Percentiles rank a stretch among this genome's conserved stretches.
These are phyloP conservation scores for Diaporthe nobilis DNA, from an alignment of 2,329 filamentous ascomycete genomes.

Conservation along the genomic window DNA sequence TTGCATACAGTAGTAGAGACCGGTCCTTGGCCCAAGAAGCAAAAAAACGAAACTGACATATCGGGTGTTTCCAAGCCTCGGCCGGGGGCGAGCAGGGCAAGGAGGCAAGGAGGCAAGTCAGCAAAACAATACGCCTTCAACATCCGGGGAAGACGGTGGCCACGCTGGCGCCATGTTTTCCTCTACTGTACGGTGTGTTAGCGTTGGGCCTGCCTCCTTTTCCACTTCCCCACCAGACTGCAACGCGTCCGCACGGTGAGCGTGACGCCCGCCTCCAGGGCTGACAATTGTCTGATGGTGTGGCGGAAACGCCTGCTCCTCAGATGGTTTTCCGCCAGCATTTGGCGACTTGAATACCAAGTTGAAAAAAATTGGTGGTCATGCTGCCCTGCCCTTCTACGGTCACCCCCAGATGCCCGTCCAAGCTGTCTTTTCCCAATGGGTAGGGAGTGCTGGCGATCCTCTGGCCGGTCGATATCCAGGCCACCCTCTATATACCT, in stretches of 20 bases:
- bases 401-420: slow-evolving; percentile 33
- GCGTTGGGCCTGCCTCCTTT: slow-evolving; percentile 19
- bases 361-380: slow-evolving; percentile 13
- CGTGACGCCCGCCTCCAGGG: slow-evolving; percentile 6
- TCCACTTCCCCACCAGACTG: slow-evolving; percentile 27
- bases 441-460: slow-evolving; percentile 34
- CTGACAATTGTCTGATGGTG: slow-evolving; percentile 18
- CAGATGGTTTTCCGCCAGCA: not conserved
- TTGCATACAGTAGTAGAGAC: not conserved
- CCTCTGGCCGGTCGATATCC: slow-evolving; percentile 21
- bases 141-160: not conserved
- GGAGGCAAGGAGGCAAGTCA: not conserved
- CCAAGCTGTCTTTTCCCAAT: slow-evolving; percentile 33
- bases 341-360: not conserved
- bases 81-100: not conserved
- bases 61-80: slow-evolving; percentile 7
- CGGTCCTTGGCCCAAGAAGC: not conserved
- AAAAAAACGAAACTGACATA: not conserved
- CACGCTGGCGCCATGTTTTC: not conserved
- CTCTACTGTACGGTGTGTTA: not conserved
- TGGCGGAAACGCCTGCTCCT: slow-evolving; percentile 21
- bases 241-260: slow-evolving; percentile 27
- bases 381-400: slow-evolving; percentile 34
- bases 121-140: not conserved
- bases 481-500: slow-evolving; percentile 24